Conservation (phyloP, 768 basidiomycete genomes). For the Porphyrellus cyaneotinctus region DNA sequence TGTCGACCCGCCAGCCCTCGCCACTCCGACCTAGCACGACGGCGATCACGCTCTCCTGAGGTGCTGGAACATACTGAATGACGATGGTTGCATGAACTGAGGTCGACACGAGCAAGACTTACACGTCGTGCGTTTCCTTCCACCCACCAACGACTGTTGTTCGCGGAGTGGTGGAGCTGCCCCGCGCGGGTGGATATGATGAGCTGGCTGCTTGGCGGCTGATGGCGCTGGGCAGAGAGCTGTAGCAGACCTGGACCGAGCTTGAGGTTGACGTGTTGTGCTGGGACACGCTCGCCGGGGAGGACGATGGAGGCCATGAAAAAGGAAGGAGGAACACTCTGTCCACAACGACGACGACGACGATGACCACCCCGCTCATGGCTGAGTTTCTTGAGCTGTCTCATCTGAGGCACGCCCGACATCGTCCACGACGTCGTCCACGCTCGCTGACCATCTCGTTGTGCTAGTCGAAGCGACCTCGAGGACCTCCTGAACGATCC, state of each 20-base stretch:
- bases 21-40: slow-evolving; percentile 74
- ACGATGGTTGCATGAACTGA: slow-evolving; percentile 1
- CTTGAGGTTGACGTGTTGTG: slow-evolving; percentile 75
- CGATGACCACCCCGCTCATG: slow-evolving; percentile 41
- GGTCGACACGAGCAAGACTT: slow-evolving; percentile 25
- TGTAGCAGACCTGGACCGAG: slow-evolving; percentile 81
- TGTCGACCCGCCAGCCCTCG: slow-evolving; percentile 91
- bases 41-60: slow-evolving; percentile 88
- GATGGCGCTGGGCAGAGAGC: slow-evolving; percentile 18
- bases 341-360: slow-evolving; percentile 7
- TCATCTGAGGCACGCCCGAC: slow-evolving; percentile 57
- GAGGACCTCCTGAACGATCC: slow-evolving; percentile 83
- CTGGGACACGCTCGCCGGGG: slow-evolving; percentile 76
- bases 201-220: slow-evolving; percentile 14
- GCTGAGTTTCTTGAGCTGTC: slow-evolving; percentile 71
- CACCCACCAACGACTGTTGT: slow-evolving; percentile 82
- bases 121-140: slow-evolving; percentile 85
- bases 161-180: slow-evolving; percentile 60
- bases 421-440: background rate
- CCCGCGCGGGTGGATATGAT: slow-evolving; percentile 67
- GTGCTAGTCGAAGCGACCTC: slow-evolving; percentile 77
- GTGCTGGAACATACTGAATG: slow-evolving; percentile 81
- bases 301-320: slow-evolving; percentile 58
- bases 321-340: slow-evolving; percentile 5
- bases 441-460: slow-evolving; percentile 7